A percentile compares a stretch with the other conserved stretches of the same genome.
Conservation (phyloP, 106 monocot species). For the Dioscorea zingiberensis region DNA sequence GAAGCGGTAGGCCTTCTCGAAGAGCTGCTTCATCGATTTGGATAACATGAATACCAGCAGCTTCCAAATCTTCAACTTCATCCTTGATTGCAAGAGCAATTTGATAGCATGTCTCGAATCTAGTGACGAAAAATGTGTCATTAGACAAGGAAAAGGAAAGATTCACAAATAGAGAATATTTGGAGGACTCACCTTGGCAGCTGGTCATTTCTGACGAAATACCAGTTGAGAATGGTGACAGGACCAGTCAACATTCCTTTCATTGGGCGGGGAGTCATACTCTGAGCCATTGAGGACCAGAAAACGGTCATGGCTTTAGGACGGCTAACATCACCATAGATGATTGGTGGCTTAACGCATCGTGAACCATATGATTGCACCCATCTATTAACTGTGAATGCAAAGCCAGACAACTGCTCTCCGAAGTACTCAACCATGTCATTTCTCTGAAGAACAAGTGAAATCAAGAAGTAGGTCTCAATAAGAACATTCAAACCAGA, state of each 20-base stretch:
- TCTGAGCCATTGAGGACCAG: conserved; percentile 58
- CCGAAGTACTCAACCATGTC: conserved; percentile 58
- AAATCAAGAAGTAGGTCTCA: conserved; percentile 50
- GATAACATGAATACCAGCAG: conserved; percentile 66
- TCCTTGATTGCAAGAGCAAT: conserved; percentile 78
- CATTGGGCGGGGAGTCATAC: conserved; percentile 61
- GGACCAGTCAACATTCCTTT: conserved; percentile 86
- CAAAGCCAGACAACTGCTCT: conserved; percentile 45
- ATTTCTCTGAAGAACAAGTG: conserved; percentile 38
- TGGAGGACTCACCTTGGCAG: conserved; percentile 42
- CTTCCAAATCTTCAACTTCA: conserved; percentile 73
- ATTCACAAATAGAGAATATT: background rate
- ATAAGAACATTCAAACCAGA: conserved; percentile 72
- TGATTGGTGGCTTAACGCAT: conserved; percentile 77
- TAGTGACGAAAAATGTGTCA: background rate
- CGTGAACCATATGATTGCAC: conserved; percentile 81
- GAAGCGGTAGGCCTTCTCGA: conserved; percentile 67
- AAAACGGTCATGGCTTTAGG: conserved; percentile 76
- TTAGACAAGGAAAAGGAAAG: background rate
- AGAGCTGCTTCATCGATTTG: conserved; percentile 81
- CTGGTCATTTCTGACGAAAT: conserved; percentile 73
- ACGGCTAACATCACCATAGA: conserved; percentile 79
- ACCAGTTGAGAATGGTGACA: conserved; percentile 87
- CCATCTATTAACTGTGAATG: conserved; percentile 71
- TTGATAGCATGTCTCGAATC: conserved; percentile 60